Evolutionary conservation across 768 basidiomycete genomes (phyloP).

Genomic region (Strobilomyces confusus): DNA sequence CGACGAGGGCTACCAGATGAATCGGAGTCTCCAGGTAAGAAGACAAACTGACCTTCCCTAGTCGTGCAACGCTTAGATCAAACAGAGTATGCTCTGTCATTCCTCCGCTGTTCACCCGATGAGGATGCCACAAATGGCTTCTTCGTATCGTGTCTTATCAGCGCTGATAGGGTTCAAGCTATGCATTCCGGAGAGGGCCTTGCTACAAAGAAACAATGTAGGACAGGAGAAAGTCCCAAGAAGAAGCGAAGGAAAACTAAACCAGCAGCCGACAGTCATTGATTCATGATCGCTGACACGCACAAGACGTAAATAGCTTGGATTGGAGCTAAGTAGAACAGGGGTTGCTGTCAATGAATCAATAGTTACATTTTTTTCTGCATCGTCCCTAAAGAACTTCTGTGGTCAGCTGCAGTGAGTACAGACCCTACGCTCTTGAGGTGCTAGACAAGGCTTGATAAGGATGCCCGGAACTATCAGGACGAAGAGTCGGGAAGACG

Average conservation of each 20-base stretch:
- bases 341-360: slow-evolving; percentile 26
- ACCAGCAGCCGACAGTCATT: slow-evolving; percentile 13
- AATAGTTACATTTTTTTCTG: slow-evolving; percentile 25
- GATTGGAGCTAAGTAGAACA: slow-evolving; percentile 23
- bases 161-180: not conserved
- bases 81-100: slow-evolving; percentile 51
- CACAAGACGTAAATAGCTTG: slow-evolving; percentile 8
- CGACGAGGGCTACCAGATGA: slow-evolving; percentile 72
- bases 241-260: slow-evolving; percentile 16
- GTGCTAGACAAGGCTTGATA: slow-evolving; percentile 19
- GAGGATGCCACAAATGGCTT: slow-evolving; percentile 95
- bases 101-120: slow-evolving; percentile 72
- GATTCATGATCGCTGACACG: not conserved
- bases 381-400: slow-evolving; percentile 30
- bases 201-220: slow-evolving; percentile 26
- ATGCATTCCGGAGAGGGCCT: slow-evolving; percentile 2
- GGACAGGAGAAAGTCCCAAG: slow-evolving; percentile 13
- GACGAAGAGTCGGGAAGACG: slow-evolving; percentile 15
- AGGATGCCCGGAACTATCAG: slow-evolving; percentile 14
- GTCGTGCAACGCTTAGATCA: not conserved
- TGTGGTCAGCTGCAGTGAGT: slow-evolving; percentile 34
- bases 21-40: slow-evolving; percentile 51
- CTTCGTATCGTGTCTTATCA: slow-evolving; percentile 91
- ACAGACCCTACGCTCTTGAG: slow-evolving; percentile 27
- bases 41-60: not conserved